Evolutionary conservation across 2,329 filamentous ascomycete genomes (phyloP).

Genomic region (Leptodontidium sp.): DNA sequence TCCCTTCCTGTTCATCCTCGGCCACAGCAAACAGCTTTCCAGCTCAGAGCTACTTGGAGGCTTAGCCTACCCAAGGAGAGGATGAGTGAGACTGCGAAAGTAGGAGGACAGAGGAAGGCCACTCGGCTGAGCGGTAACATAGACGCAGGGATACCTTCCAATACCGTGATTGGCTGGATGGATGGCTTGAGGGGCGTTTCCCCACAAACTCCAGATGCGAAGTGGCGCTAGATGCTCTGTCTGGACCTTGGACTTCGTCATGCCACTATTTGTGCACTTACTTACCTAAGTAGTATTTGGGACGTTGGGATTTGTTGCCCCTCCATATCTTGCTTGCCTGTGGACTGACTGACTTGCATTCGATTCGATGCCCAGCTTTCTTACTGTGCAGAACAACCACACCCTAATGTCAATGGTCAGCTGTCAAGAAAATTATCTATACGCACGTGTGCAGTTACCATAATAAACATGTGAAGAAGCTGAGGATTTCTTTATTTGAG

Average conservation of each 20-base stretch:
- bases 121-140: conserved; percentile 30
- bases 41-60: conserved; percentile 13
- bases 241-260: conserved; percentile 13
- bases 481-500: background rate
- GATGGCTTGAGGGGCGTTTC: background rate
- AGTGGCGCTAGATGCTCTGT: too few species aligned
- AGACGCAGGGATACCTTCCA: background rate
- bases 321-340: background rate
- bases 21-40: conserved; percentile 16
- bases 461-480: conserved; percentile 16
- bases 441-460: conserved; percentile 1
- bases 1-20: conserved; percentile 18
- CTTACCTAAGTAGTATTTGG: background rate
- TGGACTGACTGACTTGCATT: background rate
- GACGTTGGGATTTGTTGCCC: conserved; percentile 4
- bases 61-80: background rate
- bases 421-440: background rate
- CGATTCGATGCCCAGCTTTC: background rate
- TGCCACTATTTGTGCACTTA: conserved; percentile 11
- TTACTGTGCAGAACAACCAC: too few species aligned
- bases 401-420: background rate
- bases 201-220: conserved; percentile 23
- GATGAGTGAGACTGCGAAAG: background rate
- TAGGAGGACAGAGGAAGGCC: conserved; percentile 2
- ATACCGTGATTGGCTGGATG: conserved; percentile 28